phyloP scores from a whole-genome alignment of 1,284 basidiomycete species.

The Trichosporon inkin region DNA sequence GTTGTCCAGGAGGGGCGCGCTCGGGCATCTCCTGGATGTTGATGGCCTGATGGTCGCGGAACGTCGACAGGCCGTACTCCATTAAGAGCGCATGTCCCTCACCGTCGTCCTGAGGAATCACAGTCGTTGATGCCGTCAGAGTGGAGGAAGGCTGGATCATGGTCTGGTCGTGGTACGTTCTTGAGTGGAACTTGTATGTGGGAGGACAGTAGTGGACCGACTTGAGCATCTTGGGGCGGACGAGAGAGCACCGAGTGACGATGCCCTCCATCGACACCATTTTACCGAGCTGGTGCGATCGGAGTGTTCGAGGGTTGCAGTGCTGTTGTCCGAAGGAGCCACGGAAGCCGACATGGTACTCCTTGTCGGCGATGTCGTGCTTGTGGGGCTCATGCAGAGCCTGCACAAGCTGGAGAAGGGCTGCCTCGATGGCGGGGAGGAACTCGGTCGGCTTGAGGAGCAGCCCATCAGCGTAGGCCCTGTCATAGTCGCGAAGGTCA shows the following conservation, averaged over 20 bases:
- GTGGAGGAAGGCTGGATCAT: conserved; percentile 64
- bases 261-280: conserved; percentile 98
- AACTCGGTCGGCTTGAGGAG: conserved; percentile 84
- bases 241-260: conserved; percentile 95
- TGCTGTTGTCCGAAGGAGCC: conserved; percentile 99
- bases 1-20: conserved; percentile 91
- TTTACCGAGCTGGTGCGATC: conserved; percentile 82
- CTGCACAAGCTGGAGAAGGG: conserved; percentile 70
- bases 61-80: conserved; percentile 88
- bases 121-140: conserved; percentile 64
- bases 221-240: conserved; percentile 96
- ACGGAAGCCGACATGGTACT: conserved; percentile 80
- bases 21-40: conserved; percentile 99
- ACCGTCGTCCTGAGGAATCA: conserved; percentile 89
- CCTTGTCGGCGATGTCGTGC: conserved; percentile 73
- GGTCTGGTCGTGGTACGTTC: conserved; percentile 89
- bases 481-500: conserved; percentile 89
- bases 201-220: conserved; percentile 93
- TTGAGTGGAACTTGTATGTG: conserved; percentile 76
- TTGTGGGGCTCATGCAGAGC: conserved; percentile 74
- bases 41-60: conserved; percentile 94
- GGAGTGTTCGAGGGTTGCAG: conserved; percentile 88
- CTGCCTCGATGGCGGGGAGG: conserved; percentile 87
- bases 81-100: conserved; percentile 81
- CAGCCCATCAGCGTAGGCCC: conserved; percentile 66